Percentiles rank a stretch among this genome's conserved stretches.
phyloP scores from a whole-genome alignment of 1,284 basidiomycete species.

The Puccinia hordei region DNA sequence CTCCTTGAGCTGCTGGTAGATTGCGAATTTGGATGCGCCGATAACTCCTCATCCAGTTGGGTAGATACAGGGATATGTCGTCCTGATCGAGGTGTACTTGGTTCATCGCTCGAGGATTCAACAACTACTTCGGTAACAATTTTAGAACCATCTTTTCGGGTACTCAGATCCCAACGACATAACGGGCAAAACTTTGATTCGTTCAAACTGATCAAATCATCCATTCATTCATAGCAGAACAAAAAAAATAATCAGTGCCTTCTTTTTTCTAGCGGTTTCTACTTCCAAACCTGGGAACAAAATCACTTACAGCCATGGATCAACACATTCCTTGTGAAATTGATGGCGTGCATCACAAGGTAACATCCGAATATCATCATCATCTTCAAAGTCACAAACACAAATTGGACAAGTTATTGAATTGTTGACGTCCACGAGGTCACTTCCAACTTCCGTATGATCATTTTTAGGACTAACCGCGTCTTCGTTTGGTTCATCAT shows the following conservation, averaged over 20 bases:
- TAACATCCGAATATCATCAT: slow-evolving; percentile 81
- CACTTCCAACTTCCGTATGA: slow-evolving; percentile 49
- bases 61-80: background rate
- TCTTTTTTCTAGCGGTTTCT: background rate
- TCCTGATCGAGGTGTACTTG: background rate
- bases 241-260: too few relatives aligned
- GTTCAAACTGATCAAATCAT: slow-evolving; percentile 60
- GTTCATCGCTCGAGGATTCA: background rate
- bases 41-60: background rate
- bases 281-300: background rate
- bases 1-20: background rate
- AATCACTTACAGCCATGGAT: slow-evolving; percentile 74
- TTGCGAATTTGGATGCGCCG: background rate
- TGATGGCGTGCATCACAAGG: slow-evolving; percentile 85
- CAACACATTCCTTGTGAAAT: slow-evolving; percentile 71
- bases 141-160: slow-evolving; percentile 47
- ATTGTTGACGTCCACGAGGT: slow-evolving; percentile 56
- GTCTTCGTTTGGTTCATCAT: slow-evolving; percentile 23
- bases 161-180: slow-evolving; percentile 65
- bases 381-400: slow-evolving; percentile 86
- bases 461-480: slow-evolving; percentile 9
- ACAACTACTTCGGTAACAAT: slow-evolving; percentile 15
- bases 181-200: slow-evolving; percentile 87
- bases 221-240: background rate
- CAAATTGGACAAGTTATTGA: slow-evolving; percentile 89